Conservation (phyloP, 2,329 filamentous ascomycete species). For the Colletotrichum sp. region DNA sequence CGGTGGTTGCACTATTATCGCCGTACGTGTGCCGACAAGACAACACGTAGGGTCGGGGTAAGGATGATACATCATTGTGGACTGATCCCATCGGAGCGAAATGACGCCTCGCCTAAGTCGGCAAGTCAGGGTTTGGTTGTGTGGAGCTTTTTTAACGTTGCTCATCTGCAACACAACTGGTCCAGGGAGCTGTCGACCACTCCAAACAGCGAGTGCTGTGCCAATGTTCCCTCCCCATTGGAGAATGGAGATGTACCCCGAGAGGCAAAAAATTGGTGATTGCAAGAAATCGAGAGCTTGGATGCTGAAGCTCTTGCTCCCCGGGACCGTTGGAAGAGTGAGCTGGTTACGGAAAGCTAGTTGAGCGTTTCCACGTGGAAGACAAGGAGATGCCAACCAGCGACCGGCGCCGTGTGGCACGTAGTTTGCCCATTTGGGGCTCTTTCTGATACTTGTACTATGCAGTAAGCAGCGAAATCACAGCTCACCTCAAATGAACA, state of each 20-base stretch:
- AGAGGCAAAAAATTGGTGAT: neutral
- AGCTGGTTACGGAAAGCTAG: neutral
- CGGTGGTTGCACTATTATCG: neutral
- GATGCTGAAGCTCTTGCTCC: neutral
- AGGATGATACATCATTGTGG: constrained; percentile 19
- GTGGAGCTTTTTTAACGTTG: constrained; percentile 16
- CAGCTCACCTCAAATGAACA: neutral
- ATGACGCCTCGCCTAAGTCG: constrained; percentile 22
- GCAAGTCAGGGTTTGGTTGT: constrained; percentile 15
- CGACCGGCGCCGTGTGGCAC: neutral
- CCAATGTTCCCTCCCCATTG: neutral
- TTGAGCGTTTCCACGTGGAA: constrained; percentile 11
- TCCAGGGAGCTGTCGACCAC: neutral
- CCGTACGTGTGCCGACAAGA: neutral
- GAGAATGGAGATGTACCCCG: neutral
- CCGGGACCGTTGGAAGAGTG: neutral
- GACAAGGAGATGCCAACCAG: constrained; percentile 9
- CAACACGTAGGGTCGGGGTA: constrained; percentile 7
- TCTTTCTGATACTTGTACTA: neutral
- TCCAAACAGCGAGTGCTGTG: neutral
- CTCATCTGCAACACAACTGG: neutral
- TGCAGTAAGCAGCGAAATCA: neutral
- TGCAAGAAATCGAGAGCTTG: neutral
- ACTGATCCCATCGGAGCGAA: constrained; percentile 23
- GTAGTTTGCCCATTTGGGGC: neutral